Percentiles rank a stretch among this genome's conserved stretches.
These are phyloP conservation scores for Teunomyces lycoperdinae DNA, from an alignment of 805 yeast genomes.

Conservation along the genomic window DNA sequence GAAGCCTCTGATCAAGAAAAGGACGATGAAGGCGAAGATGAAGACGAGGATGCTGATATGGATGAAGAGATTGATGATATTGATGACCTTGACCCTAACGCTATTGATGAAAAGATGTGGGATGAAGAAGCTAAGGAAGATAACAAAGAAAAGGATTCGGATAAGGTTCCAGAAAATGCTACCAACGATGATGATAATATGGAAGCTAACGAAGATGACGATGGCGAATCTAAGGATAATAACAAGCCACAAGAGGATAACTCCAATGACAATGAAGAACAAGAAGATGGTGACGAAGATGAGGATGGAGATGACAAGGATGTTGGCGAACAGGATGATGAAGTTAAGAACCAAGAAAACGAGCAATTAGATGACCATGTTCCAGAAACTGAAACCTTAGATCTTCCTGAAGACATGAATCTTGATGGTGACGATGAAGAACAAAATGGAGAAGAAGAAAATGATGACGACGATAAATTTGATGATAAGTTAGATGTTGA, in stretches of 20 bases:
- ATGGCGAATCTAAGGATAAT: conserved; percentile 38
- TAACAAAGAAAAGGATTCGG: conserved; percentile 79
- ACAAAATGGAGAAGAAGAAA: conserved; percentile 46
- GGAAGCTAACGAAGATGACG: conserved; percentile 47
- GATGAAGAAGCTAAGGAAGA: conserved; percentile 82
- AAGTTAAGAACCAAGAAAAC: conserved; percentile 63
- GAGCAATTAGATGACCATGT: conserved; percentile 70
- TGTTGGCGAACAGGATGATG: conserved; percentile 81
- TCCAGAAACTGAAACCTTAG: conserved; percentile 83
- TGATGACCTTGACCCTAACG: conserved; percentile 89
- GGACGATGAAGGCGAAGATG: conserved; percentile 45
- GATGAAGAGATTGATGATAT: conserved; percentile 90
- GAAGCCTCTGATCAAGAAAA: conserved; percentile 67
- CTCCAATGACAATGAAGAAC: conserved; percentile 41
- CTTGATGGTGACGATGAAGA: conserved; percentile 74
- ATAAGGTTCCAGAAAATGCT: conserved; percentile 58
- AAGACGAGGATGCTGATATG: conserved; percentile 54
- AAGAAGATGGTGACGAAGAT: conserved; percentile 45
- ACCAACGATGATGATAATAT: conserved; percentile 50
- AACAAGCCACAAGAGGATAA: conserved; percentile 35
- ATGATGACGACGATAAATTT: conserved; percentile 22
- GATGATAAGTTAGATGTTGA: conserved; percentile 27
- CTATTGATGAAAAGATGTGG: conserved; percentile 97
- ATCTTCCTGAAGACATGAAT: conserved; percentile 89
- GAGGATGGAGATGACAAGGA: conserved; percentile 64